These are phyloP conservation scores for Candida coquimbonensis DNA, from an alignment of 805 yeast species.

Conservation along the genomic window DNA sequence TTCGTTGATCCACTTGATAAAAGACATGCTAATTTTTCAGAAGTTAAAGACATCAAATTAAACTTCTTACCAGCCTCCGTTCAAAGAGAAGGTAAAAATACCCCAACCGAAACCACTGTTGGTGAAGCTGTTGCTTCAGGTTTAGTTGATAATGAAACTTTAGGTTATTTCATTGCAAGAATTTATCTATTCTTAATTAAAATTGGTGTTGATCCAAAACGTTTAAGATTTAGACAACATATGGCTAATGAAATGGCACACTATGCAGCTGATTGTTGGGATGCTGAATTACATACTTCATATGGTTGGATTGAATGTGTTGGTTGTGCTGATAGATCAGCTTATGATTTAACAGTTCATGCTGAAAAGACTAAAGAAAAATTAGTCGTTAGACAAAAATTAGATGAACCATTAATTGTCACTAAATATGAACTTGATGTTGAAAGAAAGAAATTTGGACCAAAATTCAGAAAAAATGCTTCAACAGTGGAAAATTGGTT, in stretches of 20 bases:
- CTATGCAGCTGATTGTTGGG: slow-evolving; percentile 99
- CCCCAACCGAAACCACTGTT: slow-evolving; percentile 53
- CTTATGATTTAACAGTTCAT: slow-evolving; percentile 94
- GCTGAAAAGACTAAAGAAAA: slow-evolving; percentile 92
- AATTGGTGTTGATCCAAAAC: slow-evolving; percentile 82
- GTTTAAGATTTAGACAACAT: slow-evolving; percentile 96
- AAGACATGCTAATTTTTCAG: slow-evolving; percentile 71
- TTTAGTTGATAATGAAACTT: slow-evolving; percentile 92
- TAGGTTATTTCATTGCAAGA: slow-evolving; percentile 95
- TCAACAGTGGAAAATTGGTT: slow-evolving; percentile 84
- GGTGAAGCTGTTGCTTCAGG: slow-evolving; percentile 88
- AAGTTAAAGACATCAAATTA: slow-evolving; percentile 66
- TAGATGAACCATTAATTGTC: slow-evolving; percentile 76
- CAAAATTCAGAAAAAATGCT: slow-evolving; percentile 95
- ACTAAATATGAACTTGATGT: slow-evolving; percentile 80
- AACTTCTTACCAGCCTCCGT: slow-evolving; percentile 78
- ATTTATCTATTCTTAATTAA: slow-evolving; percentile 76
- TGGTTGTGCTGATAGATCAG: slow-evolving; percentile 99
- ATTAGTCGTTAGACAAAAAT: slow-evolving; percentile 85
- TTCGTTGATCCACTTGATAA: slow-evolving; percentile 92
- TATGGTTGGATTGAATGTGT: slow-evolving; percentile 99
- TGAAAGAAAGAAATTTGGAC: slow-evolving; percentile 95
- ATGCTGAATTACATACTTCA: slow-evolving; percentile 91
- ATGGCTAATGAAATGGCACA: slow-evolving; percentile 99
- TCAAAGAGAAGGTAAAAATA: slow-evolving; percentile 81